Percentiles rank a stretch among this genome's conserved stretches.
Conservation (phyloP, 1,284 basidiomycete genomes). For the Trametes polyzona region DNA sequence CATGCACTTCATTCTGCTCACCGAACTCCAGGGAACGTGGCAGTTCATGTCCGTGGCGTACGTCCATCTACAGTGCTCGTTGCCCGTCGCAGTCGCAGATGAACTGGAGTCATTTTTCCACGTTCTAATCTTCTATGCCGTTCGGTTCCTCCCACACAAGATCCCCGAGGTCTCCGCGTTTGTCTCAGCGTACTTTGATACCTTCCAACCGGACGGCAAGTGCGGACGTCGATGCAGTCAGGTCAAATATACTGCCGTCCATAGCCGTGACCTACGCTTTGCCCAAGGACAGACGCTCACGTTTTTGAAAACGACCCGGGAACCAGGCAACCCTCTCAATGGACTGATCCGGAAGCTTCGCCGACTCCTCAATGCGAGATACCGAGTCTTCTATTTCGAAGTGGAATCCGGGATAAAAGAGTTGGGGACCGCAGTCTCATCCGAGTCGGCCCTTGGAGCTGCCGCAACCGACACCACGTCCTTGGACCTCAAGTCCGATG, state of each 20-base stretch:
- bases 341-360: too few relatives aligned
- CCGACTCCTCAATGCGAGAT: too few relatives aligned
- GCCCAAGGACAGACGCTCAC: background rate
- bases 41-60: conserved; percentile 11
- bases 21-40: conserved; percentile 2
- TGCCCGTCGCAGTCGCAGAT: conserved; percentile 2
- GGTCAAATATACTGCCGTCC: background rate
- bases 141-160: conserved; percentile 1
- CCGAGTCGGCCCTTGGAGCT: too few relatives aligned
- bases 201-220: background rate
- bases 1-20: background rate
- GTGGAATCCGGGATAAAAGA: too few relatives aligned
- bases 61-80: background rate
- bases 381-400: too few relatives aligned
- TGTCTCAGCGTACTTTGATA: conserved; percentile 2
- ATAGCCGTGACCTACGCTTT: background rate
- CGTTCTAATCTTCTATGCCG: conserved; percentile 8
- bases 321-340: too few relatives aligned
- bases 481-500: too few relatives aligned
- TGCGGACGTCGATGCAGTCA: background rate
- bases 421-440: too few relatives aligned
- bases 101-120: conserved; percentile 19
- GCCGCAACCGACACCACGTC: too few relatives aligned
- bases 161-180: background rate
- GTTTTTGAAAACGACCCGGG: too few relatives aligned